Evolutionary conservation across 495 filamentous ascomycete species (phyloP).

Genomic region (Xylaria cubensis): DNA sequence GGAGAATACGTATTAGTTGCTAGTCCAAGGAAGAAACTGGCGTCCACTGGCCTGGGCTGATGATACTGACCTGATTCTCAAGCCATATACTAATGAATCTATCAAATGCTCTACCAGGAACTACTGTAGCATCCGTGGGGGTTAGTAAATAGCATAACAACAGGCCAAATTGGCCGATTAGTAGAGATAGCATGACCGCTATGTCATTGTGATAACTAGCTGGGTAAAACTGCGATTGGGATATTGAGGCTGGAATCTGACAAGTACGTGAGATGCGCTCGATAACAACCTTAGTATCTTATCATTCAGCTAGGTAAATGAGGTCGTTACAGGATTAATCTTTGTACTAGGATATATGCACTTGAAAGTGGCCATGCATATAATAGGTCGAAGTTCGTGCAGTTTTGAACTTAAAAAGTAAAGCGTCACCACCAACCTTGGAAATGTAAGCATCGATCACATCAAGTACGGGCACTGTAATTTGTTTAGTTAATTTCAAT

Average conservation of each 20-base stretch:
- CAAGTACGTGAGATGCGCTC: neutral
- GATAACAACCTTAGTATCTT: neutral
- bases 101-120: conserved; percentile 67
- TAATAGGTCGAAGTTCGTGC: neutral
- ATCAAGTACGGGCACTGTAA: too few relatives aligned
- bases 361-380: neutral
- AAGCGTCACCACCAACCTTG: neutral
- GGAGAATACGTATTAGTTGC: neutral
- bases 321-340: neutral
- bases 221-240: neutral
- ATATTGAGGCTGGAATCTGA: neutral
- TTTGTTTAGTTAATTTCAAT: neutral
- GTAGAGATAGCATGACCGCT: conserved; percentile 10
- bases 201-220: conserved; percentile 6
- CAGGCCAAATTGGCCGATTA: neutral
- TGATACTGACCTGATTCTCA: conserved; percentile 62
- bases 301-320: neutral
- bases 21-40: neutral
- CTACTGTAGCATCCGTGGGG: conserved; percentile 29
- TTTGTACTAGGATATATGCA: neutral
- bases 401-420: too few relatives aligned
- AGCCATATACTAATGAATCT: conserved; percentile 74
- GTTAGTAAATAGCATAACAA: neutral
- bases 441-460: neutral
- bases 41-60: neutral